Evolutionary conservation across 2,329 filamentous ascomycete genomes (phyloP), one percentile per base, ranked within the genome.

Genomic region (Lecanicillium sp.): DNA sequence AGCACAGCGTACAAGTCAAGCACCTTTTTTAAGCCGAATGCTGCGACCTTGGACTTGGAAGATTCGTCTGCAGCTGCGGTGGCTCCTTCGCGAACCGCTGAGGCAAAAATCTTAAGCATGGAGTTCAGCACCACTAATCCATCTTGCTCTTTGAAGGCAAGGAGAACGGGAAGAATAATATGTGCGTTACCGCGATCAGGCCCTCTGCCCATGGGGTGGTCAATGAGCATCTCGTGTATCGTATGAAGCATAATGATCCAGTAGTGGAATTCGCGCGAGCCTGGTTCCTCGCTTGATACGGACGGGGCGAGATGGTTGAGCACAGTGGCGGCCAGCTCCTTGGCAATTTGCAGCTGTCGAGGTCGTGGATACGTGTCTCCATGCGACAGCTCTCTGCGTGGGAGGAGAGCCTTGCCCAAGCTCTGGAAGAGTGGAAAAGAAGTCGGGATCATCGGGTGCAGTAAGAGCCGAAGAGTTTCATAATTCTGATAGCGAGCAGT

Each of bases 391-490:
- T 79, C 79, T 36, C 88, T 79, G 42, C 87, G 84, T 31, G 79
- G 78, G 4, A 94, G 71, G 17, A 97, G 67, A 13, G 84, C 77
- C 58, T 87, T 92, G 11, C 90, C 90, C 31, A 97, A 67, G 2
- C 80, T 82, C 53, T 94, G 87, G 55, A 95, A 84, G 49, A 97
- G 84, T 1, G 84, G 81, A 14, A 87, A 84, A n/a, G 89, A 83
- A 3, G 82, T 81, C 8, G 80, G 79, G 17, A 89, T 81, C 49
- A 94, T 75, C 25, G 86, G 81, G 51, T 84, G 82, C 11, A 97
- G 71, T 10, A 97, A 68, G 48, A 81, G 81, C 28, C 83, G 77
- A 32, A 97, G 69, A 11, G 77, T 81, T 54, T 84, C 79, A 29
- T 83, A 87, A 57, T 97, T 98, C 55, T 84, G 62, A 48, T 66